phyloP scores from a whole-genome alignment of 2,329 filamentous ascomycete genomes.

The Hyphodiscus sp. region DNA sequence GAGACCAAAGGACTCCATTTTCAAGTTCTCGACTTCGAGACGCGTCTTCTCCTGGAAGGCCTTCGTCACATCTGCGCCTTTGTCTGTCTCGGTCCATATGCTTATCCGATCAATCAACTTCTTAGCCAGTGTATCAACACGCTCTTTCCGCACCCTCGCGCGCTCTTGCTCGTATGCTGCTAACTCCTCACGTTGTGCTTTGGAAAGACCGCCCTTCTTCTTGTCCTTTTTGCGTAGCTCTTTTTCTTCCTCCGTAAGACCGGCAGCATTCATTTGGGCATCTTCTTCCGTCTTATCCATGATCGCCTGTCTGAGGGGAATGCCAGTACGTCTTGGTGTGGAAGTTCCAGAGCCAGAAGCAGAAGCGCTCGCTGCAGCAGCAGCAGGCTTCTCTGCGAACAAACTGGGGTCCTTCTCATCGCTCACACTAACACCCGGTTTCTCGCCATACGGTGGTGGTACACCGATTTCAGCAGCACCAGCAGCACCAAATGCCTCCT shows the following conservation, averaged over 20 bases:
- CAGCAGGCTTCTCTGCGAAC: constrained; percentile 3
- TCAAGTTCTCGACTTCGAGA: constrained; percentile 93
- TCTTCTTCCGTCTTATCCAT: constrained; percentile 84
- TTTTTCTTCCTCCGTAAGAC: constrained; percentile 66
- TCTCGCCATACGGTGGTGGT: background rate
- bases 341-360: constrained; percentile 34
- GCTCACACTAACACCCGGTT: background rate
- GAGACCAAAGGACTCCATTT: constrained; percentile 97
- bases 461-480: constrained; percentile 4
- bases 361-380: constrained; percentile 14
- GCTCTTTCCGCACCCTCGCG: constrained; percentile 76
- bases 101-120: constrained; percentile 87
- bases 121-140: constrained; percentile 73
- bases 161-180: constrained; percentile 84
- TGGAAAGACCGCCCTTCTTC: constrained; percentile 79
- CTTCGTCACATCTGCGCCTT: constrained; percentile 71
- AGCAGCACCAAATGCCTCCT: constrained; percentile 15
- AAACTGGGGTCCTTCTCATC: background rate
- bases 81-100: constrained; percentile 97
- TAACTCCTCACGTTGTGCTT: constrained; percentile 90
- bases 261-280: constrained; percentile 55
- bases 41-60: constrained; percentile 93
- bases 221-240: constrained; percentile 75
- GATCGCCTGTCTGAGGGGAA: constrained; percentile 77
- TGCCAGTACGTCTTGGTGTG: constrained; percentile 36